A percentile compares a stretch with the other conserved stretches of the same genome.
Conservation (phyloP, 225 moss, liverwort and hornwort genomes). For the Neckera pumila region DNA sequence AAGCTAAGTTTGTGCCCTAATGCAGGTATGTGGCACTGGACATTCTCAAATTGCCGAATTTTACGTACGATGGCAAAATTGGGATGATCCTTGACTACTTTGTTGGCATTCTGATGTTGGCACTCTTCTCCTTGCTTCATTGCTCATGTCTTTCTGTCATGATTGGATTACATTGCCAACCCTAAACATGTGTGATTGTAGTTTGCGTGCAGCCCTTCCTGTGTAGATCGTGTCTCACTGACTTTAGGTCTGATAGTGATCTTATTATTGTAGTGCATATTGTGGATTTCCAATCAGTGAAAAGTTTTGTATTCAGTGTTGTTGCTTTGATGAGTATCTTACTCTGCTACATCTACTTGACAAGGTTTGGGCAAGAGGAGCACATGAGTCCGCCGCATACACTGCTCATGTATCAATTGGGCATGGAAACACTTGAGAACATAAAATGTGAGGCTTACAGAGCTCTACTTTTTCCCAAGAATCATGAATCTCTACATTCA, state of each 20-base stretch:
- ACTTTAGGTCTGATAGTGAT: not conserved
- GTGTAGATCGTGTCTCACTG: not conserved
- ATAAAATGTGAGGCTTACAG: constrained; percentile 18
- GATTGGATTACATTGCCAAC: not conserved
- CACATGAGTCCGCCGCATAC: constrained; percentile 13
- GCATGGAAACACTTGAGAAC: constrained; percentile 17
- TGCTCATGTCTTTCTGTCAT: not conserved
- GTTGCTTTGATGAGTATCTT: not conserved
- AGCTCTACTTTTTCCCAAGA: not conserved
- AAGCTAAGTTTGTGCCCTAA: not conserved
- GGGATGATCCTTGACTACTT: constrained; percentile 31
- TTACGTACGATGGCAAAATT: constrained; percentile 18
- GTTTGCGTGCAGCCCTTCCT: not conserved
- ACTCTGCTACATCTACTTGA: not conserved
- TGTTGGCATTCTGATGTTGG: constrained; percentile 33
- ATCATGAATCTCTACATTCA: not conserved
- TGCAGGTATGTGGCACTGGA: constrained; percentile 29
- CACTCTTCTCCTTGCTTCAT: not conserved
- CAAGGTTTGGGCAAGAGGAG: constrained; percentile 40
- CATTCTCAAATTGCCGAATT: constrained; percentile 18
- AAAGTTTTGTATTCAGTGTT: not conserved
- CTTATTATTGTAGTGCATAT: not conserved
- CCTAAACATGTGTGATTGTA: not conserved
- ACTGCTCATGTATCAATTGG: constrained; percentile 30
- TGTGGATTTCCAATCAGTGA: not conserved